Evolutionary conservation across 2,329 filamentous ascomycete genomes (phyloP), one percentile per base, ranked within the genome.

Genomic region (Polytolypa hystricis): DNA sequence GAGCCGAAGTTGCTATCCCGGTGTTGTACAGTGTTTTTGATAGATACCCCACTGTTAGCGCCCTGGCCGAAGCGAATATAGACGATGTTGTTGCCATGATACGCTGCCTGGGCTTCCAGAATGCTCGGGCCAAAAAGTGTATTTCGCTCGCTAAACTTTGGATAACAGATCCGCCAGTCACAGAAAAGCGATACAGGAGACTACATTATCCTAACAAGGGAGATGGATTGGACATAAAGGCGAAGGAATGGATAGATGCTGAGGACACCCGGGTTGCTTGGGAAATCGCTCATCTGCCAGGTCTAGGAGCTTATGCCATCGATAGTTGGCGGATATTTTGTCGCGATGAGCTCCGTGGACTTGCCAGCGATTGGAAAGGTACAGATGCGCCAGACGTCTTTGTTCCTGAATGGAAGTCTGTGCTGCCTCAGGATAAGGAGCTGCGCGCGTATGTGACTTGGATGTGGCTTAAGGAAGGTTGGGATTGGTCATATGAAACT

Each of bases 311-410:
- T 1, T 95, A 95, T 56, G 82, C 84, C 0, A 66, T 89, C 33
- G 87, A 95, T 57, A 87, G 81, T 52, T 95, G 85, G 83, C 76
- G 87, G 3, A 94, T 95, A 44, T 95, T 95, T 58, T 94, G 85
- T 55, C 75, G 87, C 2, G 87, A 95, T 54, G 67, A 71, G 20
- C 57, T 93, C 16, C 71, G 86, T 5, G 79, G 77, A 0, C 57
- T 77, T 12, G 75, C 79, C 1, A 55, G 61, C 7, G 74, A 79
- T 44, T 84, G 79, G 73, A 78, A 76, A 49, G 81, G 81, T 1
- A 65, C 49, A 53, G 72, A 46, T 45, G 61, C 49, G 46, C 61
- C 51, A 42, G 51, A 54, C 19, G 31, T 49, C 7, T 85, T 87
- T 52, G 78, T 85, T 48, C 84, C 85, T 0, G 87, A 95, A 58